These are phyloP conservation scores for Fusarium devonianum DNA, from an alignment of 2,329 filamentous ascomycete genomes.

Conservation along the genomic window DNA sequence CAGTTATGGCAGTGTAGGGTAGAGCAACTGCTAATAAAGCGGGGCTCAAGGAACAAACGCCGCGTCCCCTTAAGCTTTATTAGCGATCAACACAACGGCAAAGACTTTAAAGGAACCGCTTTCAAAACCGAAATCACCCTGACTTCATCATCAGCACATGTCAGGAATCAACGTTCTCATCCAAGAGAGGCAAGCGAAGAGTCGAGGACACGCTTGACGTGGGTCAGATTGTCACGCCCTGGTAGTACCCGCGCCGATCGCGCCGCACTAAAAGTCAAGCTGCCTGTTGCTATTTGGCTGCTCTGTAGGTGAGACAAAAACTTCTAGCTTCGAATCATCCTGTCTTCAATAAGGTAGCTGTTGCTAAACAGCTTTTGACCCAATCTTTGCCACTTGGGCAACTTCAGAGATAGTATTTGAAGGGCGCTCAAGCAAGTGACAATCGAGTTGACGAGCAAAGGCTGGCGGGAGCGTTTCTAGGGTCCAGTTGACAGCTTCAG, in stretches of 20 bases:
- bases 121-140: background rate
- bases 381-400: constrained; percentile 13
- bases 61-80: constrained; percentile 7
- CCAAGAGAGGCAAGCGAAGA: background rate
- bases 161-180: background rate
- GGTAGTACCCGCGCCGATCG: constrained; percentile 7
- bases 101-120: background rate
- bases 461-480: background rate
- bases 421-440: background rate
- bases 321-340: constrained; percentile 7
- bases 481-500: background rate
- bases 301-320: constrained; percentile 25
- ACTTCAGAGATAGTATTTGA: too few relatives aligned
- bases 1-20: constrained; percentile 12
- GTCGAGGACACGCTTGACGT: background rate
- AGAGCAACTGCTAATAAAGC: background rate
- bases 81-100: background rate
- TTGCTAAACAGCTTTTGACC: background rate
- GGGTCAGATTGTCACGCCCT: constrained; percentile 3
- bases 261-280: background rate
- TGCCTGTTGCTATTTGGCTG: background rate
- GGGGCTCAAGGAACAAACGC: background rate
- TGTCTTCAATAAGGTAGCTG: too few relatives aligned
- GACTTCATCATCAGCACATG: background rate
- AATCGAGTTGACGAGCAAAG: constrained; percentile 3